These are phyloP conservation scores for Ophiostoma quercus DNA, from an alignment of 2,329 filamentous ascomycete genomes.

Conservation along the genomic window DNA sequence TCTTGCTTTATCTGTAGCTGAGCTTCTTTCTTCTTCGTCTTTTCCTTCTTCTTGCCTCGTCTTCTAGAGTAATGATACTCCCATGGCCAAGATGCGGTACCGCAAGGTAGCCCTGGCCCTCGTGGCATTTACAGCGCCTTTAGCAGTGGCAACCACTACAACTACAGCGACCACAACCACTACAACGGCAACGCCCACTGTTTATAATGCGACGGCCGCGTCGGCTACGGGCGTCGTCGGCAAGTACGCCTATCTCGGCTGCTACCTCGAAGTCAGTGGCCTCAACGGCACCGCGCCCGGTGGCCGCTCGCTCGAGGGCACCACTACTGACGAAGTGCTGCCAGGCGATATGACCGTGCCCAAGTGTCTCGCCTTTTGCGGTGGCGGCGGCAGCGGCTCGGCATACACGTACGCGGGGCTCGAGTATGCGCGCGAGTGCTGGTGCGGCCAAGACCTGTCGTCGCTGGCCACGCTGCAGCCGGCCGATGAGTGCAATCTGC, in stretches of 20 bases:
- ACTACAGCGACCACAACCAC: neutral
- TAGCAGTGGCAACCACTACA: neutral
- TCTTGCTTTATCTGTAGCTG: neutral
- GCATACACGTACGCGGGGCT: conserved; percentile 49
- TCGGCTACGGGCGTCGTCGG: conserved; percentile 36
- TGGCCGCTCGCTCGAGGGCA: conserved; percentile 43
- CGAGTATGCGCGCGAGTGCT: conserved; percentile 54
- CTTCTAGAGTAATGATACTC: neutral
- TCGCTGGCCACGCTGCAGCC: conserved; percentile 42
- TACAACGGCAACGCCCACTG: conserved; percentile 26
- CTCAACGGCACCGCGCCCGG: conserved; percentile 38
- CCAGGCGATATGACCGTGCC: conserved; percentile 48
- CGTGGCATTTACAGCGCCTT: neutral
- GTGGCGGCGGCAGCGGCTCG: conserved; percentile 31
- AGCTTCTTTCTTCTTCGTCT: neutral
- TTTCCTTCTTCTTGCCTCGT: neutral
- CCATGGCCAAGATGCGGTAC: conserved; percentile 17
- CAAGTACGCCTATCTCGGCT: conserved; percentile 52
- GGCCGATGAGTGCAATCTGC: conserved; percentile 46
- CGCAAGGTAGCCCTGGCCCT: conserved; percentile 9
- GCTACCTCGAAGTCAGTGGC: conserved; percentile 54
- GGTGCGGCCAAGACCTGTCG: conserved; percentile 50
- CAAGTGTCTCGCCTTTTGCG: conserved; percentile 49
- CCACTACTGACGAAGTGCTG: conserved; percentile 36
- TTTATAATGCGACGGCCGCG: conserved; percentile 37